Percentiles rank a stretch among this genome's conserved stretches.
Conservation (phyloP, 192 early-diverging fungal species). For the Backusella macrospora region DNA sequence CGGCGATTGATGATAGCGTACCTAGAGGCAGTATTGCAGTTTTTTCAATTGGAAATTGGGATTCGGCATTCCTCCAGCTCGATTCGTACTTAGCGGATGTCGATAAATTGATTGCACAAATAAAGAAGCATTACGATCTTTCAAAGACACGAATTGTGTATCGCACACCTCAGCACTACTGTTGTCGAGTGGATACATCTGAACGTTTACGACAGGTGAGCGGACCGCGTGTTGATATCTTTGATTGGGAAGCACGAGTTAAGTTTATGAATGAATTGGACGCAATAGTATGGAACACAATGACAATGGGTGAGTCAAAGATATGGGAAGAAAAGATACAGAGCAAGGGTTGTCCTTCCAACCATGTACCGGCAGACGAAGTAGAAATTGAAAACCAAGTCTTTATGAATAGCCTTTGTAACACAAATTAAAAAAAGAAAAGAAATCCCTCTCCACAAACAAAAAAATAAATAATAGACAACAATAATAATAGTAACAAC, state of each 20-base stretch:
- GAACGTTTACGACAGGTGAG: constrained; percentile 29
- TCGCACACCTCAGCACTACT: constrained; percentile 56
- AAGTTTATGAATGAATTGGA: constrained; percentile 31
- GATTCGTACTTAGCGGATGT: constrained; percentile 35
- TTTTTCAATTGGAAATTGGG: constrained; percentile 57
- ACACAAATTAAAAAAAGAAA: neutral
- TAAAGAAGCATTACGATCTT: constrained; percentile 40
- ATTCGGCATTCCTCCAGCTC: constrained; percentile 45
- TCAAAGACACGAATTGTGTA: constrained; percentile 34
- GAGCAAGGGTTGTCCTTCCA: constrained; percentile 41
- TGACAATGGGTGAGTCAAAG: constrained; percentile 39
- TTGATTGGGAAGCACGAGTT: constrained; percentile 31
- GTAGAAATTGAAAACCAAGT: constrained; percentile 56
- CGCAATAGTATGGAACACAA: constrained; percentile 47
- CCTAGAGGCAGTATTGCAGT: constrained; percentile 33
- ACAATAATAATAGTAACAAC: neutral
- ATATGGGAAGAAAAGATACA: constrained; percentile 37
- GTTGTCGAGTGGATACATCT: constrained; percentile 47
- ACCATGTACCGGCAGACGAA: constrained; percentile 52
- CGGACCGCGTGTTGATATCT: constrained; percentile 35
- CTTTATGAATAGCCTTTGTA: constrained; percentile 46
- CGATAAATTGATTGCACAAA: constrained; percentile 23
- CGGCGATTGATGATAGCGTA: constrained; percentile 21
- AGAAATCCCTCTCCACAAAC: too few species aligned
- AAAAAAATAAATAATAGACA: neutral